Percentiles rank a stretch among this genome's conserved stretches.
phyloP scores from a whole-genome alignment of 371 early-diverging fungal species.

The Lichtheimia ramosa region DNA sequence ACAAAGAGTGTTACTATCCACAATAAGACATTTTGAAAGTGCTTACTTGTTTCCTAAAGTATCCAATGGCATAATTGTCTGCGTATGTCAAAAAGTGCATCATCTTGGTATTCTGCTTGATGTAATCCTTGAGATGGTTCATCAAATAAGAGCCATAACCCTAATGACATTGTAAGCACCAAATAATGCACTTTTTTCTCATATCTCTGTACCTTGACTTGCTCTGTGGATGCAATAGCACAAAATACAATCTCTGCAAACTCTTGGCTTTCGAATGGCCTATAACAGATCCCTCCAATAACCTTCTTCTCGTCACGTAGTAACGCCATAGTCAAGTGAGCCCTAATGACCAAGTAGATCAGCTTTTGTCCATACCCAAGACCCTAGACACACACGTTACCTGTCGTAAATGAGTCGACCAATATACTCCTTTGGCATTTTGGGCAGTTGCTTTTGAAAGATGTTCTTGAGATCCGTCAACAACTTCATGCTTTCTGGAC shows the following conservation, averaged over 20 bases:
- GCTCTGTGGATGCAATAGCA: constrained; percentile 92
- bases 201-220: constrained; percentile 82
- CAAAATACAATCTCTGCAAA: constrained; percentile 99
- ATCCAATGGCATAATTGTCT: constrained; percentile 99
- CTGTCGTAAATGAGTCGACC: constrained; percentile 95
- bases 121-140: constrained; percentile 93
- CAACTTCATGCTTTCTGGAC: constrained; percentile 77
- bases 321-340: constrained; percentile 80
- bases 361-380: neutral
- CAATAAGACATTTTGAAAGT: neutral
- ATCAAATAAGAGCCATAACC: constrained; percentile 95
- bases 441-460: constrained; percentile 98
- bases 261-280: constrained; percentile 86
- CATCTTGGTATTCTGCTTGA: constrained; percentile 66
- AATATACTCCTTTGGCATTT: constrained; percentile 99
- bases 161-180: too few species aligned
- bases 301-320: constrained; percentile 66
- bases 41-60: constrained; percentile 97
- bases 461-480: constrained; percentile 95
- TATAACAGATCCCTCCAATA: constrained; percentile 96
- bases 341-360: constrained; percentile 40
- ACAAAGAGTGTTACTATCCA: neutral
- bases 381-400: constrained; percentile 29
- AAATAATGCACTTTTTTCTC: too few species aligned
- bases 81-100: constrained; percentile 98